These are phyloP conservation scores for Apiotrichum sp. DNA, from an alignment of 1,284 basidiomycete genomes.

Conservation along the genomic window DNA sequence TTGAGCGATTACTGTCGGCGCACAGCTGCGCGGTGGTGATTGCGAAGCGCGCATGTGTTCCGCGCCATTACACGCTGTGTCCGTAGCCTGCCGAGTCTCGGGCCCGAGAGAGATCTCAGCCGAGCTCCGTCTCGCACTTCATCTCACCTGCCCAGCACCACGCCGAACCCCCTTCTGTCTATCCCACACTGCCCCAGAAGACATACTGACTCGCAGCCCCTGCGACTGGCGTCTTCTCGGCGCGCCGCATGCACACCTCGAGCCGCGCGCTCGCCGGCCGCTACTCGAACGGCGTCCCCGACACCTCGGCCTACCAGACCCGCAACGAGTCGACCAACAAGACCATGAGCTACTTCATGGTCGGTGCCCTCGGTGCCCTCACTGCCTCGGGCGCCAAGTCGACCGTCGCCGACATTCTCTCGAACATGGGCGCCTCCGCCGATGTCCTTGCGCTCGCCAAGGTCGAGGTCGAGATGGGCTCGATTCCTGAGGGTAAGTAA, in stretches of 20 bases:
- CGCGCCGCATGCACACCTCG: constrained; percentile 54
- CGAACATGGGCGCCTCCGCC: constrained; percentile 93
- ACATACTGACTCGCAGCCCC: constrained; percentile 26
- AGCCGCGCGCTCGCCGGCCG: constrained; percentile 47
- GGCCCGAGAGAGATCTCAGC: too few species aligned
- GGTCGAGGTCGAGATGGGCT: constrained; percentile 86
- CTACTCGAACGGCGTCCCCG: constrained; percentile 64
- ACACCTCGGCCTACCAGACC: constrained; percentile 78
- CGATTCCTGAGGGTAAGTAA: constrained; percentile 90
- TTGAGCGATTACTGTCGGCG: too few species aligned
- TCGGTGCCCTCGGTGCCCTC: constrained; percentile 90
- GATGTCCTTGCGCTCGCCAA: constrained; percentile 98
- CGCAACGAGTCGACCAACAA: constrained; percentile 65
- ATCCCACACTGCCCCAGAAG: too few species aligned
- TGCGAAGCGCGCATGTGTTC: too few species aligned
- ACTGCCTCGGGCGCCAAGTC: constrained; percentile 92
- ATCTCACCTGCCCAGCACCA: neutral
- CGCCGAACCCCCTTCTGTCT: neutral
- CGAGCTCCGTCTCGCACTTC: too few species aligned
- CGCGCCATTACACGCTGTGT: too few species aligned
- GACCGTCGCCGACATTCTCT: constrained; percentile 86
- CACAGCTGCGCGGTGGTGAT: too few species aligned
- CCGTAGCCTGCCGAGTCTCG: too few species aligned
- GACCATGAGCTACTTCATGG: constrained; percentile 92
- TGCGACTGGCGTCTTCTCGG: constrained; percentile 53